Percentiles rank a stretch among this genome's conserved stretches.
Evolutionary conservation across 2,329 filamentous ascomycete genomes (phyloP).

Genomic region (Penicillium sp.): DNA sequence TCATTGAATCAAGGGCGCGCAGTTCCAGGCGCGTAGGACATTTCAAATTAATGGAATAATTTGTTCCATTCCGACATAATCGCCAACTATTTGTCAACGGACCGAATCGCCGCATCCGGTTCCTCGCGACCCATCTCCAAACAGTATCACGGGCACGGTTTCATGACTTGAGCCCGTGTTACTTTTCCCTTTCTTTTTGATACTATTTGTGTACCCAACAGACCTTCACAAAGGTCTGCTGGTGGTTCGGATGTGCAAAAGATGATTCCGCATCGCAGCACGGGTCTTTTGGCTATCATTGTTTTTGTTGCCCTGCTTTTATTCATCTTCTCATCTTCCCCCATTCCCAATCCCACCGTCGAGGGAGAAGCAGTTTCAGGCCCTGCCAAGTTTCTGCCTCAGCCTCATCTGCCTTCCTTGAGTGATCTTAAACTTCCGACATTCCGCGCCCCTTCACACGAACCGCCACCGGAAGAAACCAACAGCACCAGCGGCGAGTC

Average conservation of each 20-base stretch:
- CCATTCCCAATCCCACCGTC: conserved; percentile 27
- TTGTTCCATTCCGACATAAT: background rate
- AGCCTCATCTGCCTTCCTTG: conserved; percentile 46
- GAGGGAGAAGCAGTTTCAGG: conserved; percentile 23
- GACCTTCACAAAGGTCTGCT: conserved; percentile 1
- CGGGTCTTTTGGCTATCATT: conserved; percentile 43
- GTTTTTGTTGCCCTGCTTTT: conserved; percentile 45
- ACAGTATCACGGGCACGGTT: conserved; percentile 5
- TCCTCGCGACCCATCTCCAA: conserved; percentile 9
- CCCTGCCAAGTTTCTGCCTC: conserved; percentile 34
- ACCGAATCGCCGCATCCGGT: conserved; percentile 14
- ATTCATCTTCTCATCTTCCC: conserved; percentile 46
- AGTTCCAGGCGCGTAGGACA: background rate
- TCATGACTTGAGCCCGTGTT: background rate
- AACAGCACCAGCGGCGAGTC: conserved; percentile 77
- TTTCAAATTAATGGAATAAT: conserved; percentile 4
- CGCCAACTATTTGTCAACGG: conserved; percentile 4
- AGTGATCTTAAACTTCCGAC: conserved; percentile 61
- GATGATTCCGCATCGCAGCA: conserved; percentile 44
- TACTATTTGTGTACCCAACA: background rate
- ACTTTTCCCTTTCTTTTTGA: background rate
- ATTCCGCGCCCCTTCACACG: conserved; percentile 69
- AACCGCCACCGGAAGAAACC: conserved; percentile 68
- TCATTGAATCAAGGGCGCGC: conserved; percentile 8
- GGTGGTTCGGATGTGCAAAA: conserved; percentile 14